phyloP scores from a whole-genome alignment of 148 eudicot species.

The Rhododendron simsii region DNA sequence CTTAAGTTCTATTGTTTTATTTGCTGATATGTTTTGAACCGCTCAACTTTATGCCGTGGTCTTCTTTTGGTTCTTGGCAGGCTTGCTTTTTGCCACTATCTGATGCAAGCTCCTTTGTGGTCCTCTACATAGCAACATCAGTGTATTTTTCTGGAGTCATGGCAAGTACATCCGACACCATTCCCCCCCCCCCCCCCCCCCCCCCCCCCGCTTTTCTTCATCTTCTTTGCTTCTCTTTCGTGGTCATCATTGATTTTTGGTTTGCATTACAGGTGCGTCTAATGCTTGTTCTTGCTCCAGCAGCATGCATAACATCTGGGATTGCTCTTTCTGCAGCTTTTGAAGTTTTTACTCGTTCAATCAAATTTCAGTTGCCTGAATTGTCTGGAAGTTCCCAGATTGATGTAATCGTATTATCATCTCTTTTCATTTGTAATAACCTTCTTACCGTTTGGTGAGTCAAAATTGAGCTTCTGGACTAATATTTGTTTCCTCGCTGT shows the following conservation, averaged over 20 bases:
- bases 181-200: not conserved
- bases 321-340: conserved; percentile 97
- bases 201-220: not conserved
- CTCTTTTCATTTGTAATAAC: not conserved
- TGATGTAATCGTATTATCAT: conserved; percentile 39
- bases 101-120: conserved; percentile 92
- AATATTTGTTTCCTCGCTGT: conserved; percentile 13
- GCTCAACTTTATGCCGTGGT: not conserved
- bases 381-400: conserved; percentile 27
- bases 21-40: conserved; percentile 5
- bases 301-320: conserved; percentile 97
- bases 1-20: not conserved
- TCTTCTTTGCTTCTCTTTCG: not conserved
- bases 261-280: conserved; percentile 66
- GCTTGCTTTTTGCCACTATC: conserved; percentile 92
- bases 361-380: conserved; percentile 64
- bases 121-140: conserved; percentile 86
- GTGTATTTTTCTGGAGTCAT: conserved; percentile 98
- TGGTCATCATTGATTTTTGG: not conserved
- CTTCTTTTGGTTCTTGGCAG: conserved; percentile 33
- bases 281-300: conserved; percentile 99
- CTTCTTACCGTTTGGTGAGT: not conserved
- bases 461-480: conserved; percentile 13
- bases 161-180: conserved; percentile 38
- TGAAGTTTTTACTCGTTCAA: conserved; percentile 73